These are phyloP conservation scores for Cicer chorassanicum DNA, from an alignment of 306 rosid species.

Conservation along the genomic window DNA sequence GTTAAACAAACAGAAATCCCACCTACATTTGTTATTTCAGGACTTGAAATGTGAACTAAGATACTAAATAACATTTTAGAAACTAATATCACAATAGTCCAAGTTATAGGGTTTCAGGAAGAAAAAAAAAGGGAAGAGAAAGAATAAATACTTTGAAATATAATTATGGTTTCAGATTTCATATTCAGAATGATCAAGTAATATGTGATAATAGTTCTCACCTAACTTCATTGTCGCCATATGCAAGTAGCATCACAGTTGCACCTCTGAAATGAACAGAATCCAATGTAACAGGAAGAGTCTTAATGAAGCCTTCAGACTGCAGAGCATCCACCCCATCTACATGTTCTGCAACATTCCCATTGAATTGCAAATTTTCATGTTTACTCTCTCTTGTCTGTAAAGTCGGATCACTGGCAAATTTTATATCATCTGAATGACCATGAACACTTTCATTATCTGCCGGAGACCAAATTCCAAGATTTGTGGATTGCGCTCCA, in stretches of 20 bases:
- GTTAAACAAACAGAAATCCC: neutral
- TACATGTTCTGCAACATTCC: conserved; percentile 56
- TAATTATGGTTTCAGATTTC: neutral
- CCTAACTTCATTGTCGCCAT: conserved; percentile 93
- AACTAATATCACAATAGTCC: neutral
- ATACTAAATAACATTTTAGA: neutral
- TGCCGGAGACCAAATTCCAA: conserved; percentile 40
- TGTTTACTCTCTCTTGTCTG: conserved; percentile 48
- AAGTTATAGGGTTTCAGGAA: neutral
- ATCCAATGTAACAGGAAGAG: conserved; percentile 77
- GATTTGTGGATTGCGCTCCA: conserved; percentile 41
- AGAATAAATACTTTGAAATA: neutral
- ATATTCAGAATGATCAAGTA: conserved; percentile 39
- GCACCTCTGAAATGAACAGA: conserved; percentile 87
- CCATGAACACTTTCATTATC: conserved; percentile 41
- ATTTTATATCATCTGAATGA: conserved; percentile 43
- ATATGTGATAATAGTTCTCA: conserved; percentile 50
- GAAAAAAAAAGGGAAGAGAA: neutral
- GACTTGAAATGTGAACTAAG: neutral
- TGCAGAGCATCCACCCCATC: conserved; percentile 54
- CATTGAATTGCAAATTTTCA: conserved; percentile 40
- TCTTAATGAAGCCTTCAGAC: conserved; percentile 56
- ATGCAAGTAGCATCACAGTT: conserved; percentile 84
- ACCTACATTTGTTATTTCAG: neutral
- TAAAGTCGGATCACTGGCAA: conserved; percentile 37